Base-by-base conservation (phyloP, 176 grass and related monocot species). In the Poa pratensis region DNA sequence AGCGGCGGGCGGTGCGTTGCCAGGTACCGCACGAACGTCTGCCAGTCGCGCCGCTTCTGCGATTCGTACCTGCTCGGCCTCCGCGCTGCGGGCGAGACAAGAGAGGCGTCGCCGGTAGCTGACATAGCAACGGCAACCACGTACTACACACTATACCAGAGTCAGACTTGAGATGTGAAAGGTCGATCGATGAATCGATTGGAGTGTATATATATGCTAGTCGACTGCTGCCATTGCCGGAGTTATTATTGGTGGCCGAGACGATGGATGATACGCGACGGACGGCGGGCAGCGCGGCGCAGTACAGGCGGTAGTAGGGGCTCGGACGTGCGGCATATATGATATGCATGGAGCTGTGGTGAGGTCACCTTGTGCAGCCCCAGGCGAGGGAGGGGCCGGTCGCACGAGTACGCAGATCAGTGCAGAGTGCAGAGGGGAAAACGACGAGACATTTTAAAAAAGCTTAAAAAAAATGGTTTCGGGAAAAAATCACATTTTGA, bases 11-110 rank as follows among this genome's bases (percentile, higher is more conserved):
- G 86, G 83, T 94, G 92, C 61, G 80, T 84, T 4, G 48, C 16
- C 4, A 94, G 88, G 78, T 94, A 94, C 15, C 82, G 86, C 65
- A 48, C 68, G 51, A 90, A 88, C 6, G 89, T 91, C 55, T 91
- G 89, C 92, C 89, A 91, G 92, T 91, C 89, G 4, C 89, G 89
- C n/a, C 92, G 92, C 67, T 91, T 91, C 89, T 91, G 89, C 65
- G 92, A 94, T 59, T 91, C 92, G 88, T 94, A 94, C 63, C 92
- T 63, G 89, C 89, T 94, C 35, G 86, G 88, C 27, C 63, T 73
- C 69, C 0, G 78, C 17, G 37, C 61, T 8, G 35, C 74, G 52
- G 12, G 55, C 45, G 28, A 7, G 40, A 22, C 69, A 42, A 5
- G 6, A 55, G 74, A 32, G 9, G 32, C 53, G 20, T 0, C 35